Base-by-base conservation (phyloP, 352 stramenopile species). In the Phytophthora megakarya region DNA sequence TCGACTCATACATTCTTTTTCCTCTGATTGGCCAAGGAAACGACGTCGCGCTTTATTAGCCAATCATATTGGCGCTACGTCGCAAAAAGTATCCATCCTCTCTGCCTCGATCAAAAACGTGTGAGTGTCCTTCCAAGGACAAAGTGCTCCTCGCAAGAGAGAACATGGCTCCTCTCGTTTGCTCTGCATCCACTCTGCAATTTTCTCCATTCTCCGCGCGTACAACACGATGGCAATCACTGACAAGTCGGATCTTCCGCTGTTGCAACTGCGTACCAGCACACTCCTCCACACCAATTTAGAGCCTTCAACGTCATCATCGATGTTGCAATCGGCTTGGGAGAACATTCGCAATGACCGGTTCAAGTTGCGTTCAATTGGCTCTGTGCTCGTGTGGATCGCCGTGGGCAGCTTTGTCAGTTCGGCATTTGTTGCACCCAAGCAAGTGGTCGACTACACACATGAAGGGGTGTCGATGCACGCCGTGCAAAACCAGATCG, bases 341-440 rank as follows among this genome's bases (percentile, higher is more conserved):
- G 37, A 67, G 16, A 65, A 47, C 16, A 52, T 84, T 42, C 72
- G 62, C 30, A 39, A 61, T 12, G 72, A 82, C 54, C 74, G 75
- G 44, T 82, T 70, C 58, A 71, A 64, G 50, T 15, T 77, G 42
- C 64, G 61, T 46, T 69, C 74, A 46, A 48, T 84, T 37, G 70
- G 70, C 7, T 79, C 80, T 22, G 62, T 85, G 28, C 33, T 86
- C 33, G 80, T 63, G 25, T 89, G 73, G 73, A 65, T 89, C 40
- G 76, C 77, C 3, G 37, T 88, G 45, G 82, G 82, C 18, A 69
- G 75, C 60, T 65, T 78, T 30, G 55, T 84, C 44, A 89, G 67
- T 60, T 67, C 75, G n/a, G 45, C 74, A 9, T 5, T 70, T 26
- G n/a, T 64, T 4, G 30, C 42, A 43, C 60, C 63, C 28, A 70